Conservation (phyloP, 225 moss, liverwort and hornwort genomes). For the Pseudisothecium myosuroides region DNA sequence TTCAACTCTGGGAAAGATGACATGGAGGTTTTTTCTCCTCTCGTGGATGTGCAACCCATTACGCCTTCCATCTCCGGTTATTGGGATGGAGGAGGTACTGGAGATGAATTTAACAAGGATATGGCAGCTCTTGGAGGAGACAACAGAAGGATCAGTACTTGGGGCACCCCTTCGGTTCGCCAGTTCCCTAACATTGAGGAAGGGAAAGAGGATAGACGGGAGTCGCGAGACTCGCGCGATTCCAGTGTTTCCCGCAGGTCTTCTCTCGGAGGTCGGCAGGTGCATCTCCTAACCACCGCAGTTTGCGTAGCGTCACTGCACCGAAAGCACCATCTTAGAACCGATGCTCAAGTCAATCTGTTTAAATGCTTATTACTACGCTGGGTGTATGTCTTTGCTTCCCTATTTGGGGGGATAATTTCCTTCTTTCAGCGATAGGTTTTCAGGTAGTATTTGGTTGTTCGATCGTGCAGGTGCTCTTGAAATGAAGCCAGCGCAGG, state of each 20-base stretch:
- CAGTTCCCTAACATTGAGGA: constrained; percentile 80
- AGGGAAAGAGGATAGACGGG: constrained; percentile 47
- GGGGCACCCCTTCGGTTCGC: constrained; percentile 31
- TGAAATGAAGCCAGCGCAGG: neutral
- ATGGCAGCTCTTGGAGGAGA: constrained; percentile 39
- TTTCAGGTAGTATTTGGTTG: neutral
- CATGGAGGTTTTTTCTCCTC: constrained; percentile 99
- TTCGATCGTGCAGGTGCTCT: neutral
- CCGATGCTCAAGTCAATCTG: neutral
- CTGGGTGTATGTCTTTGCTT: neutral
- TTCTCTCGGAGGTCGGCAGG: constrained; percentile 61
- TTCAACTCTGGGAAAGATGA: constrained; percentile 82
- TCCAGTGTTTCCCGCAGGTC: constrained; percentile 45
- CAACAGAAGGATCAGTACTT: constrained; percentile 10
- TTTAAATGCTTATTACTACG: neutral
- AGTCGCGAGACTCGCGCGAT: constrained; percentile 19
- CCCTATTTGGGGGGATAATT: neutral
- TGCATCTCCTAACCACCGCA: constrained; percentile 3
- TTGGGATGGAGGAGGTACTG: constrained; percentile 75
- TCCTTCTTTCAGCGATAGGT: neutral
- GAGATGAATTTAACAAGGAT: constrained; percentile 57
- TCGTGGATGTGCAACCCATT: constrained; percentile 97
- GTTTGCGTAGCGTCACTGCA: neutral
- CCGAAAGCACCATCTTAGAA: neutral
- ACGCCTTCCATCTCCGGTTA: constrained; percentile 87